phyloP scores from a whole-genome alignment of 257 asterid genomes.

The Lycium barbarum region DNA sequence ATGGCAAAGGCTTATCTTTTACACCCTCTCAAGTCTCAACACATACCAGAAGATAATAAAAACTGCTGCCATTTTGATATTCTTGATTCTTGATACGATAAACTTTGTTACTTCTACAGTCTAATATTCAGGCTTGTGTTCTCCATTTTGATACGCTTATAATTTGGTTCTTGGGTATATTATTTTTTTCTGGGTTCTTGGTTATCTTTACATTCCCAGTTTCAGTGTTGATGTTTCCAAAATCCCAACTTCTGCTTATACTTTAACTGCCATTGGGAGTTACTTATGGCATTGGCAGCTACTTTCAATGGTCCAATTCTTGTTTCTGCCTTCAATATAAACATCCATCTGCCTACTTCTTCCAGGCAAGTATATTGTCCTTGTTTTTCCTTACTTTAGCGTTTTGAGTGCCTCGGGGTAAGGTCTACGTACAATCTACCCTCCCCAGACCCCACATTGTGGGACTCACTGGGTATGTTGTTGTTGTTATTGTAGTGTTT shows the following conservation, averaged over 20 bases:
- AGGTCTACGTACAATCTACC: no score
- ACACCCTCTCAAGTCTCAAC: neutral
- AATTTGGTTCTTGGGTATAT: neutral
- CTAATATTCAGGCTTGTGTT: no score
- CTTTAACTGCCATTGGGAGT: neutral
- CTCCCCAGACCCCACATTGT: no score
- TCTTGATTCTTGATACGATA: neutral
- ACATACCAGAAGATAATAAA: neutral
- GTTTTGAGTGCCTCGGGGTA: no score
- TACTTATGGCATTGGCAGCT: conserved; percentile 12
- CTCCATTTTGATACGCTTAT: neutral
- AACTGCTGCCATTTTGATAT: neutral
- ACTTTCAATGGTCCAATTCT: conserved; percentile 18
- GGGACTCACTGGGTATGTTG: no score
- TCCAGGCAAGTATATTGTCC: conserved; percentile 5
- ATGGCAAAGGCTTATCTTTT: conserved; percentile 12
- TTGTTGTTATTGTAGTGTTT: no score
- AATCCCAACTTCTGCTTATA: neutral
- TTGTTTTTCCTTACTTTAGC: neutral
- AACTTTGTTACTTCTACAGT: no score
- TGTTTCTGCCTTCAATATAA: neutral
- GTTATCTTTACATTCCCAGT: neutral
- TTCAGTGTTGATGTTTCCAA: neutral
- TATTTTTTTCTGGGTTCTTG: neutral
- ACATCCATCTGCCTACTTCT: neutral